Percentiles rank a stretch among this genome's conserved stretches.
Conservation (phyloP, 2,329 filamentous ascomycete genomes). For the Neofusicoccum ribis region DNA sequence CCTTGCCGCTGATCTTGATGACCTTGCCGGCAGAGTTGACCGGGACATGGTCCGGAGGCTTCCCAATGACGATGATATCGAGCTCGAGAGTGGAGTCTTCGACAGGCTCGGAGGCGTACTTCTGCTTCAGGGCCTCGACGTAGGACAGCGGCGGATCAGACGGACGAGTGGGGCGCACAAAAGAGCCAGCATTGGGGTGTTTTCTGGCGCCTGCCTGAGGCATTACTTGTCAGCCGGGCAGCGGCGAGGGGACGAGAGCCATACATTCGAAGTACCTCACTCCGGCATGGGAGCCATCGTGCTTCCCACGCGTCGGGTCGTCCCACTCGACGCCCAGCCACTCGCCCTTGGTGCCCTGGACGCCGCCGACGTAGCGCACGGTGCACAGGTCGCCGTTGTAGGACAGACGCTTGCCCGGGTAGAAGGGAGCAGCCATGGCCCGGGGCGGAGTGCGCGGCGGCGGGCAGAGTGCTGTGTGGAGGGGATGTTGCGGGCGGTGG, state of each 20-base stretch:
- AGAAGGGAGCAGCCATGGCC: constrained; percentile 28
- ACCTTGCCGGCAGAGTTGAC: constrained; percentile 41
- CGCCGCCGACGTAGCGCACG: constrained; percentile 75
- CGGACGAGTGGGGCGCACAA: constrained; percentile 75
- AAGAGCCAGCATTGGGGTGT: constrained; percentile 74
- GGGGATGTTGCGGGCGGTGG: neutral
- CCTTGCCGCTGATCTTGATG: constrained; percentile 75
- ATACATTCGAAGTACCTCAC: constrained; percentile 79
- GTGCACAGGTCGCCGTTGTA: constrained; percentile 79
- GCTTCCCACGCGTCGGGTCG: constrained; percentile 80
- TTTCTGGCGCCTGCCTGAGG: constrained; percentile 60
- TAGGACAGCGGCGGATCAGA: constrained; percentile 71
- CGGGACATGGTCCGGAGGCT: constrained; percentile 28
- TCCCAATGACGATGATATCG: constrained; percentile 6
- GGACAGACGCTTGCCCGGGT: constrained; percentile 74
- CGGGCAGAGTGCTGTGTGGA: neutral
- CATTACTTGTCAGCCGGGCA: constrained; percentile 12
- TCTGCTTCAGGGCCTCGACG: constrained; percentile 74
- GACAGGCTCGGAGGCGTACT: constrained; percentile 68
- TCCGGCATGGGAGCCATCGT: constrained; percentile 80
- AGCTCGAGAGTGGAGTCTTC: neutral
- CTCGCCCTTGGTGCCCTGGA: constrained; percentile 71
- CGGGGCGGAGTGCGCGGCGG: neutral
- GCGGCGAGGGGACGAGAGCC: neutral
- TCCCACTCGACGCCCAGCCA: constrained; percentile 99